Evolutionary conservation across 192 early-diverging fungal species (phyloP), one percentile per base, ranked within the genome.

Genomic region (Backusella westeae): DNA sequence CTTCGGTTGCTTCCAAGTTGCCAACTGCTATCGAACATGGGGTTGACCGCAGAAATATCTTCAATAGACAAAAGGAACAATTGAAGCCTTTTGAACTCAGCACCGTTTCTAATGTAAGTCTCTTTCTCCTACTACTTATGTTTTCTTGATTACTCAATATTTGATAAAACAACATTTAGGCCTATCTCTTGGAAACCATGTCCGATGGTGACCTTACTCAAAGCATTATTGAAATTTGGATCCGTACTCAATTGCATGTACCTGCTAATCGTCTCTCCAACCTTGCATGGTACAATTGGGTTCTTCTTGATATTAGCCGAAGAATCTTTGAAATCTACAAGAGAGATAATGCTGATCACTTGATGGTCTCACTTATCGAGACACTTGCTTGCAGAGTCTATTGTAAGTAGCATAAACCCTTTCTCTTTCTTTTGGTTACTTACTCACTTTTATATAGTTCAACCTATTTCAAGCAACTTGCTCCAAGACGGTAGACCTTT

Each of bases 231-330:
- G 41, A 71, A 21, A 71, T 71, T 19, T 71, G 70, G 70, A 23
- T 17, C 19, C 21, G 35, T 19, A 71, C 42, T 29, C 42, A 49
- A 32, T 29, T 71, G 42, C 70, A 71, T 44, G 26, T 46, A 15
- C 0, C 10, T 6, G 23, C 6, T 26, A 34, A 15, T 3, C 19
- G 70, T 5, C 21, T 44, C 15, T 46, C 42, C 5, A 71, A 49
- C 8, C 70, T 29, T 17, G 26, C 26, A 46, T 71, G 70, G 70
- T 49, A 49, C 17, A 71, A 71, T 15, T 71, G 70, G 70, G 70
- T 71, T 14, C 32, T 71, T 0, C 39, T 71, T 6, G 70, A 71
- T 71, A 5, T 71, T 32, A 23, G 21, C 6, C 29, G 70, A 49
- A 42, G 70, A 71, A 19, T 71, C 29, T 32, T 46, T 49, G 39